Base-by-base conservation (phyloP, 2,329 filamentous ascomycete genomes). In the Fusarium austroafricanum region DNA sequence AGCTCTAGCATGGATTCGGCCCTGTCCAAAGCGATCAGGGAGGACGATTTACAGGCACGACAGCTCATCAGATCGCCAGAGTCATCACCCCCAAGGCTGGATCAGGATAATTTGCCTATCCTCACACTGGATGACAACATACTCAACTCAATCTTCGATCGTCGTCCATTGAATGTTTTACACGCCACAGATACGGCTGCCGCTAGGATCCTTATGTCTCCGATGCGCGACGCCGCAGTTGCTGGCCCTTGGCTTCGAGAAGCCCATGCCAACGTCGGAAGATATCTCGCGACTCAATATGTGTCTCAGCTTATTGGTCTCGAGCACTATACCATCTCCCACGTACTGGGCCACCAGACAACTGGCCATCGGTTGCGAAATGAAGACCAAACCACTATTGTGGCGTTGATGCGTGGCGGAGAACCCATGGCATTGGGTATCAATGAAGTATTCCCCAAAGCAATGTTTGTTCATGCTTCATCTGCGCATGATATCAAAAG, bases 331-430 rank as follows among this genome's bases (percentile, higher is more conserved):
- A 4, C 57, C 0, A 86, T 89, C 15, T 56, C 65, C 1, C 85
- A 89, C 61, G 86, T 89, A 0, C 84, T 87, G 61, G 84, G 82
- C 5, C 61, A 81, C 31, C 8, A 62, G 2, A 82, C 79, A 0
- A 72, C 26, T 1, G 87, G 87, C 0, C 78, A 84, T 69, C 80
- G 77, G 10, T 77, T 90, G 3, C 57, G 42, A 0, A 26, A 83
- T 53, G 87, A 90, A 70, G 10, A 76, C 2, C 53, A 77, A 10
- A 90, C 86, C 0, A 58, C 80, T 2, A 89, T 91, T 45, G 76
- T 90, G 1, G 80, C 87, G 0, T 64, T 90, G n/a, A 90, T 90
- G 87, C 84, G 87, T 10, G 87, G 84, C 3, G 88, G 87, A 10
- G 87, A 89, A 64, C 81, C 87, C 1, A 87, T 91, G 84, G 88